Base-by-base conservation (phyloP, 352 stramenopile genomes). In the Pythium rhizo-oryzae region DNA sequence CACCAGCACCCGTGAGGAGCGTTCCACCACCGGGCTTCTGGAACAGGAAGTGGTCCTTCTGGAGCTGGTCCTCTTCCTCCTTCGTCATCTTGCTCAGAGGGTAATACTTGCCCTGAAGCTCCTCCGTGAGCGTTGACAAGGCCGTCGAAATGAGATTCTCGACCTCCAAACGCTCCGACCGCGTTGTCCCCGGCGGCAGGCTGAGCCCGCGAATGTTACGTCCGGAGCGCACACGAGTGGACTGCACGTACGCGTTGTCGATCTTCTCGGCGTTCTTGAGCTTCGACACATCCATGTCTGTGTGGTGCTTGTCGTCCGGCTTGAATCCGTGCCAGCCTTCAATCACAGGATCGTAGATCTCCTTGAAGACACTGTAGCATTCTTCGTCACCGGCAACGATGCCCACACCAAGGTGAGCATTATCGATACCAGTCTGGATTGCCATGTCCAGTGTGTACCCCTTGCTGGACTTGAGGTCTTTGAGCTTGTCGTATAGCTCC, bases 11-110 rank as follows among this genome's bases (percentile, higher is more conserved):
- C 15, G 84, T 96, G 25, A 95, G 76, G 44, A 97, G 63, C 16
- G 90, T 96, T 25, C 84, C 87, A 2, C 93, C 90, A 0, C 95
- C 92, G 0, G 95, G 95, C 77, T 98, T 97, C 59, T 98, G 89
- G 73, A 98, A 98, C 1, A 98, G 68, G 61, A 98, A 96, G 66
- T 97, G 93, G 21, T 96, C 85, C 59, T 90, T 79, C 43, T 97
- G 92, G 8, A 98, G 79, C 77, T 98, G 89, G 24, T 97, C 81
- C 63, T 98, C 92, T 58, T 97, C 83, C 46, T 93, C 81, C 65
- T 96, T 96, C 0, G 87, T 94, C 87, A 98, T 97, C 56, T 87
- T 86, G 62, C 87, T 87, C 7, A 98, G 75, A 15, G 90, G 83
- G 44, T 91, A 84, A 72, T 98, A 98, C 52, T 88, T 96, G 49